Evolutionary conservation across 164 flowering plant species (phyloP), one percentile per base, ranked within the genome.

Genomic region (Chloranthus sessilifolius): DNA sequence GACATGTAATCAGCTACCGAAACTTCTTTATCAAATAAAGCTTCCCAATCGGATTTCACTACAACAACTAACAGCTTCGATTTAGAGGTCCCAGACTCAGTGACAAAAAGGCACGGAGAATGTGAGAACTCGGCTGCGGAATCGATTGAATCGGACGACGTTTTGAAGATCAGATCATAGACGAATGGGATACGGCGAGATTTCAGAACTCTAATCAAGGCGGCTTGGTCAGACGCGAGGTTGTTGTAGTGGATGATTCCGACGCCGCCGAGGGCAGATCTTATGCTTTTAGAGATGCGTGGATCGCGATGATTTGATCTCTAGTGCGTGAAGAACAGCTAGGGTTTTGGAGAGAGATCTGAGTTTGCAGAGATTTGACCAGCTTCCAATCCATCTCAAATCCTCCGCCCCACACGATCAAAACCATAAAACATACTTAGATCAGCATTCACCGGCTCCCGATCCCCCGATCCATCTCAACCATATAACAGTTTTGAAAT

Each of bases 221-320:
- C 31, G 2, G 88, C 89, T 51, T 91, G 98, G 0, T 70, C 66
- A 2, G 72, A 47, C 0, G 82, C 26, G 20, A 76, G 12, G 54
- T 63, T 66, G 60, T 88, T 91, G 62, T 78, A 80, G 60, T 91
- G 98, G 35, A 88, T 36, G 22, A 85, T 74, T 14, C 83, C 95
- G 27, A 91, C 72, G 16, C 90, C 96, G 1, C 98, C 98, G 4
- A 88, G 75, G 15, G 85, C 64, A 4, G 96, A n/a, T n/a, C n/a
- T n/a, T n/a, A n/a, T n/a, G n/a, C n/a, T n/a, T n/a, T n/a, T n/a
- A n/a, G n/a, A n/a, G n/a, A n/a, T n/a, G n/a, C n/a, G n/a, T n/a
- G n/a, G n/a, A n/a, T n/a, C n/a, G n/a, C n/a, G n/a, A n/a, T n/a
- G n/a, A n/a, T n/a, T n/a, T n/a, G n/a, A n/a, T n/a, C n/a, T n/a